phyloP scores from a whole-genome alignment of 768 basidiomycete genomes.

The Auriscalpium orientale region DNA sequence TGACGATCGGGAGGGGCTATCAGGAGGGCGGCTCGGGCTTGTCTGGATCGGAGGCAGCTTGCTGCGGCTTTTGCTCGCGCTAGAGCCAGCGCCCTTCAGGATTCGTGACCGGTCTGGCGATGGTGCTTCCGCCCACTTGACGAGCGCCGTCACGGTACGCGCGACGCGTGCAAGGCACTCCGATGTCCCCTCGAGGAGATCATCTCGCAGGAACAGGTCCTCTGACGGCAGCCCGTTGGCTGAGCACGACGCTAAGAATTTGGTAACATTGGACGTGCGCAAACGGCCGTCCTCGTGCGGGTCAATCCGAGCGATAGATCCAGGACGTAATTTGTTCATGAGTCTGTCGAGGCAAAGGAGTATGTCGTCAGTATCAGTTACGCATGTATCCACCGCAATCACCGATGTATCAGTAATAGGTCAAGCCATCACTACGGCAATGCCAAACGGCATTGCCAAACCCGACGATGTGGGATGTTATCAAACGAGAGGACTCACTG shows the following conservation, averaged over 20 bases:
- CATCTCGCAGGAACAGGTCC: conserved; percentile 62
- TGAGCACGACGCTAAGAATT: conserved; percentile 70
- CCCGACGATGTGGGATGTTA: conserved; percentile 14
- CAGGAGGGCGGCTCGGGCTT: conserved; percentile 11
- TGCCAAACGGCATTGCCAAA: no score
- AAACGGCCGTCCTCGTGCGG: conserved; percentile 58
- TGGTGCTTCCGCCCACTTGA: conserved; percentile 53
- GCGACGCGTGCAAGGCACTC: conserved; percentile 69
- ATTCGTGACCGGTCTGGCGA: conserved; percentile 37
- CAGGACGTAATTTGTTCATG: conserved; percentile 68
- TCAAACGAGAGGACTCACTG: conserved; percentile 50
- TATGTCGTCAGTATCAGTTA: conserved; percentile 13
- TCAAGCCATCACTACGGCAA: no score
- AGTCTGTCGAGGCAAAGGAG: conserved; percentile 37
- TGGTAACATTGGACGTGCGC: conserved; percentile 64
- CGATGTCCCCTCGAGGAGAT: conserved; percentile 52
- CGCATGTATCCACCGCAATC: no score
- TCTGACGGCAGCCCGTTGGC: conserved; percentile 55
- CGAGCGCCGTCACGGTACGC: conserved; percentile 59
- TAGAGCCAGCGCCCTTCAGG: conserved; percentile 27
- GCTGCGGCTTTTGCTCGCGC: conserved; percentile 22
- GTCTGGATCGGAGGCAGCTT: neutral
- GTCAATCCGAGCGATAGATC: conserved; percentile 54
- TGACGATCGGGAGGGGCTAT: conserved; percentile 2
- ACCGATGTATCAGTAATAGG: no score